phyloP scores from a whole-genome alignment of 208 protist genomes.

The Trypanosoma boissoni region DNA sequence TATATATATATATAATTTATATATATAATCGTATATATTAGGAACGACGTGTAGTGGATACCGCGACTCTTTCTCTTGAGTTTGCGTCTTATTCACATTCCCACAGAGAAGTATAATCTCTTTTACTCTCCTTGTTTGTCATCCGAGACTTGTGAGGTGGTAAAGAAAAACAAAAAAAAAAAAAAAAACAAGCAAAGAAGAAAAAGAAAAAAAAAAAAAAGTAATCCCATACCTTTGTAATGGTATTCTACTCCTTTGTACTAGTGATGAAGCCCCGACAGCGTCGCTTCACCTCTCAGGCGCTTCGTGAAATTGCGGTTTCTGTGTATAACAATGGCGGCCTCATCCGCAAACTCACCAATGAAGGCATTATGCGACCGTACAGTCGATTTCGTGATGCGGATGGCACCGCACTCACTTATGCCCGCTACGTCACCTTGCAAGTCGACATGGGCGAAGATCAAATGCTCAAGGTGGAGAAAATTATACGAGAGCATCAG shows the following conservation, averaged over 20 bases:
- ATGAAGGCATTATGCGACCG: constrained; percentile 88
- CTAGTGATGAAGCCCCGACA: constrained; percentile 82
- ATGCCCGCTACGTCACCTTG: constrained; percentile 81
- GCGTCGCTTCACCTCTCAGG: constrained; percentile 67
- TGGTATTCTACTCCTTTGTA: constrained; percentile 89
- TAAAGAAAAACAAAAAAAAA: background rate
- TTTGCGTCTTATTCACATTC: too few relatives aligned
- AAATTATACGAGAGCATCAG: constrained; percentile 73
- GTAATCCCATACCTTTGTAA: background rate
- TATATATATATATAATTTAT: too few relatives aligned
- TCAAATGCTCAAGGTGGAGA: constrained; percentile 73
- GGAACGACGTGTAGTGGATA: too few relatives aligned
- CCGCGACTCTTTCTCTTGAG: too few relatives aligned
- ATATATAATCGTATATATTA: too few relatives aligned
- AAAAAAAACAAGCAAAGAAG: background rate
- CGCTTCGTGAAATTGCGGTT: constrained; percentile 74
- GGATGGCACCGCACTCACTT: constrained; percentile 72
- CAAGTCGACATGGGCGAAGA: constrained; percentile 87
- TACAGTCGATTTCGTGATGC: constrained; percentile 81
- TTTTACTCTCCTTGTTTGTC: constrained; percentile 1
- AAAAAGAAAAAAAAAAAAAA: constrained; percentile 2
- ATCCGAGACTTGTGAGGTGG: background rate
- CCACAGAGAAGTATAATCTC: too few relatives aligned
- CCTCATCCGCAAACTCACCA: constrained; percentile 75
- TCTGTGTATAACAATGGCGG: constrained; percentile 74